phyloP scores from a whole-genome alignment of 805 yeast genomes.

The Wickerhamiella hasegawae region DNA sequence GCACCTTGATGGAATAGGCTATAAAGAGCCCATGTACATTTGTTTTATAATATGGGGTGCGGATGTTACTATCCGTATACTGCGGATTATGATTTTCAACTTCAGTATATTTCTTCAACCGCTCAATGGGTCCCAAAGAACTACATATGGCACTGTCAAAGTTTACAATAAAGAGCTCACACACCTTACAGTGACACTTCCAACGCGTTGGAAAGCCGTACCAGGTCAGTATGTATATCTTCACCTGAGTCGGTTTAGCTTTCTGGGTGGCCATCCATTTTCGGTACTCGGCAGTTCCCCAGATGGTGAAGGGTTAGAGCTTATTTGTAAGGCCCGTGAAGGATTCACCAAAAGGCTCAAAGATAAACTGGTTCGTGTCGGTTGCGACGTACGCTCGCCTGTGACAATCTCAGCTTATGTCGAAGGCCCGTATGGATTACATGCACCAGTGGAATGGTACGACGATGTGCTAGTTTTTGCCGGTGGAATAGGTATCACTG shows the following conservation, averaged over 20 bases:
- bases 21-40: conserved; percentile 37
- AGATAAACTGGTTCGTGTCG: conserved; percentile 19
- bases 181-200: conserved; percentile 33
- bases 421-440: conserved; percentile 48
- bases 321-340: conserved; percentile 34
- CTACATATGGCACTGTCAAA: conserved; percentile 25
- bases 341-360: conserved; percentile 35
- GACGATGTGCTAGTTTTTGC: conserved; percentile 36
- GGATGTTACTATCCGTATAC: conserved; percentile 44
- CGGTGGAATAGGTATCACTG: conserved; percentile 55
- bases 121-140: conserved; percentile 21
- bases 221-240: conserved; percentile 54
- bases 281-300: conserved; percentile 31
- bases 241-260: conserved; percentile 30
- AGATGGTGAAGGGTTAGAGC: conserved; percentile 28
- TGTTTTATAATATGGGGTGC: conserved; percentile 49
- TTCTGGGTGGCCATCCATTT: conserved; percentile 60
- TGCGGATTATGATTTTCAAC: conserved; percentile 28
- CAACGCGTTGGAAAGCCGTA: conserved; percentile 35
- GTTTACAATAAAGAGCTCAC: conserved; percentile 31
- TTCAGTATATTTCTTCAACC: conserved; percentile 21
- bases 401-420: conserved; percentile 29
- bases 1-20: conserved; percentile 37
- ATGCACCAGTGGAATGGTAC: conserved; percentile 32
- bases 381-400: conserved; percentile 21